Base-by-base conservation (phyloP, 169 alveolate genomes). In the Eimeria sp. region DNA sequence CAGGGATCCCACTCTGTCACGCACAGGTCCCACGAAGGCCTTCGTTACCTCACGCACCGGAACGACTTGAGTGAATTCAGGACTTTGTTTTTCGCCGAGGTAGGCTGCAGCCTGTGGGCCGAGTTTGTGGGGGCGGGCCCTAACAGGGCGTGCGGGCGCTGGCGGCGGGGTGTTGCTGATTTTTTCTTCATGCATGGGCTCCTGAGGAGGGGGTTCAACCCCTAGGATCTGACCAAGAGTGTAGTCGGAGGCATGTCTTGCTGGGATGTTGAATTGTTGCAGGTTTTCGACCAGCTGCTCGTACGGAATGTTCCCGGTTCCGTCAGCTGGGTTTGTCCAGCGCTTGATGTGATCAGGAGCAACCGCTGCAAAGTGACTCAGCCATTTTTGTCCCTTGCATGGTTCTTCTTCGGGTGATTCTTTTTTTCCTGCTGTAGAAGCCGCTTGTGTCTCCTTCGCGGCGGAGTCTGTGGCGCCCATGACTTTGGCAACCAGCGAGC, bases 281-380 rank as follows among this genome's bases (percentile, higher is more conserved):
- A 91, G 96, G 62, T 91, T 91, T 78, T 91, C 96, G 71, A 91
- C 82, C 37, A 91, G 96, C 71, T 78, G 89, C 85, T 77, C 96
- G 23, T 91, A 91, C 27, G 96, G 85, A 66, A 91, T 91, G 46
- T 83, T 56, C 6, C 96, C 96, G 16, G 91, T 77, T 14, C 96
- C 96, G 64, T 91, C 96, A 6, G 58, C 85, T 25, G 96, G 91
- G 71, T 91, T 91, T n/a, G 89, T 83, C 96, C 96, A 91, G 8
- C 96, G 89, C 62, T 83, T 78, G 96, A 91, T 91, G 77, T 91
- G 91, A 23, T 78, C 83, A 33, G 96, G 96, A 33, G 96, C 96
- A 46, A 91, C 91, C 11, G 89, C 46, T 43, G 96, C 91, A 56
- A 77, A 91, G 85, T 91, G 76, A 54, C 96, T 91, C 87, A 91